These are phyloP conservation scores for Fraxinus latifolia DNA, from an alignment of 305 asterid species.

Conservation along the genomic window DNA sequence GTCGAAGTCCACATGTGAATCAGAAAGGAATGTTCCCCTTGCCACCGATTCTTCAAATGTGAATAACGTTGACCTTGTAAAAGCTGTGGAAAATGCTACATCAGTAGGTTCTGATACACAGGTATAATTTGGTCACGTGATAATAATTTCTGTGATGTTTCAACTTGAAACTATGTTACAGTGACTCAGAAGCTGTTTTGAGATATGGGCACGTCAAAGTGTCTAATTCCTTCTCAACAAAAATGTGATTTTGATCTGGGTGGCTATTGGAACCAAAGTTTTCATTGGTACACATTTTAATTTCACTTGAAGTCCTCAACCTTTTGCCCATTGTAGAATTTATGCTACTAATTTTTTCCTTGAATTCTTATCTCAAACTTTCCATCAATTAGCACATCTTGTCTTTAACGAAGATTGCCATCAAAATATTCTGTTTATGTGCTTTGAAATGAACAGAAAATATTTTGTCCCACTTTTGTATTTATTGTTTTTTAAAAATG, in stretches of 20 bases:
- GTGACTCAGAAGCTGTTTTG: not conserved
- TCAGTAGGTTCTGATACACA: constrained; percentile 33
- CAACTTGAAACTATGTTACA: not conserved
- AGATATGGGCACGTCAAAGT: not conserved
- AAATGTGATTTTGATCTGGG: not conserved
- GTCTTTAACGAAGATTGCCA: not conserved
- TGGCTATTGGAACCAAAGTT: not conserved
- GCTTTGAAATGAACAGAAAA: not conserved
- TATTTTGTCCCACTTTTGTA: not conserved
- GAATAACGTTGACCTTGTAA: constrained; percentile 31
- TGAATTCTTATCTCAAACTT: not conserved
- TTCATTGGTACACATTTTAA: not conserved
- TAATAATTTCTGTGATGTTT: constrained; percentile 13
- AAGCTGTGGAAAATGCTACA: constrained; percentile 29
- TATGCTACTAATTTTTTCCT: not conserved
- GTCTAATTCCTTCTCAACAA: not conserved
- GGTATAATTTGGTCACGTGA: constrained; percentile 32
- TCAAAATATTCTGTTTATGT: not conserved
- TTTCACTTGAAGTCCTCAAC: not conserved
- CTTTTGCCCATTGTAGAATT: not conserved
- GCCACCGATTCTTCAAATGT: constrained; percentile 42
- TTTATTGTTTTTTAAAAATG: not conserved
- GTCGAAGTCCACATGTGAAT: constrained; percentile 41
- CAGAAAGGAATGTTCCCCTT: constrained; percentile 35
- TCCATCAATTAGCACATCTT: not conserved